Base-by-base conservation (phyloP, 2,329 filamentous ascomycete genomes). In the Aspergillus quadrilineatus region DNA sequence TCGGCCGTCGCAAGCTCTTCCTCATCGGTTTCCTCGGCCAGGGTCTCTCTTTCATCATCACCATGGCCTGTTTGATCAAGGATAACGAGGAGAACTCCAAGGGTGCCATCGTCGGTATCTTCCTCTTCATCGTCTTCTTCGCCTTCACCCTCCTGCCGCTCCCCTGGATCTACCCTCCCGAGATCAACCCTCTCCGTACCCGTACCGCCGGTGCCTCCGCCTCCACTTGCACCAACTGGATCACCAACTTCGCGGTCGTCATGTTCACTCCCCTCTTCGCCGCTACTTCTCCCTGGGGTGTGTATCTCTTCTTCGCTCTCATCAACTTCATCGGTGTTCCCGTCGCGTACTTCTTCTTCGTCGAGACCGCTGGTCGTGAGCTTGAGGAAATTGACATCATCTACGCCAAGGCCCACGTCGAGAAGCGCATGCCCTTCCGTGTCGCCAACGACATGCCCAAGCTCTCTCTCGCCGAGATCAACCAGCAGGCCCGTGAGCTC, bases 61-160 rank as follows among this genome's bases (percentile, higher is more conserved):
- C 68, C 6, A 67, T 74, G 26, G 67, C 60, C 17, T 74, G 72
- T 41, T 51, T 74, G 59, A 69, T 72, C 37, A 57, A 64, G 2
- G 51, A 56, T 1, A 67, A 30, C 17, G 30, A 45, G 7, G 17
- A 56, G 14, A 66, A 64, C n/a, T 58, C 71, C 17, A 71, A 72
- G 59, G 72, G 72, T 56, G 71, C 71, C 15, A 64, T 77, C 6
- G 84, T 87, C 1, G 85, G 85, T 55, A 73, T 89, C 30, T 89
- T 89, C 72, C 80, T 83, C 4, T 89, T 87, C 70, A 88, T 88
- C 60, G 80, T 80, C 6, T 85, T 84, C 59, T 88, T 88, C 60
- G 86, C 85, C 10, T 84, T 85, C 0, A 86, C 83, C 0, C 84
- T 82, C 78, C 68, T 86, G 4, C 83, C 84, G 8, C 77, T 86